Conservation (phyloP, 495 filamentous ascomycete species). For the Cudoniella acicularis region DNA sequence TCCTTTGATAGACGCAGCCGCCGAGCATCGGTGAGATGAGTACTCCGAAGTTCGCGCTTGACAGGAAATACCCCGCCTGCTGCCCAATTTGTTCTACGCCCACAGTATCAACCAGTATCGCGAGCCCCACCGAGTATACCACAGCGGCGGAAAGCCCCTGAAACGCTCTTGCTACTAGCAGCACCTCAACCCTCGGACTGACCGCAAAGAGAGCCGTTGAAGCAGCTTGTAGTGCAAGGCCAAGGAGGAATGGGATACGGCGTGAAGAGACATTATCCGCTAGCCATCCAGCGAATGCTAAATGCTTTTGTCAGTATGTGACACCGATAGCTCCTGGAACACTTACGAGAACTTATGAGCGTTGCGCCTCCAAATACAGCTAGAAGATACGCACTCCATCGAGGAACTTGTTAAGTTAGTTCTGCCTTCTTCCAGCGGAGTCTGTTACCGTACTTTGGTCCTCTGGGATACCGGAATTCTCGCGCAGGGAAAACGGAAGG, state of each 20-base stretch:
- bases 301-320: no score
- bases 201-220: background rate
- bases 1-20: constrained; percentile 53
- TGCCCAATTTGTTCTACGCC: background rate
- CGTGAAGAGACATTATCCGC: background rate
- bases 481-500: no score
- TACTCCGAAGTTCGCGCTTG: constrained; percentile 50
- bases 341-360: no score
- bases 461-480: no score
- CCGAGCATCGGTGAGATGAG: constrained; percentile 56
- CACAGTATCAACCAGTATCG: background rate
- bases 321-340: no score
- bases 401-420: no score
- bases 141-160: constrained; percentile 53
- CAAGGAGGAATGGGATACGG: background rate
- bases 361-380: no score
- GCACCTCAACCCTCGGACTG: background rate
- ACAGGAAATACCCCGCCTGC: constrained; percentile 38
- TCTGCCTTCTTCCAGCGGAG: no score
- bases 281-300: background rate
- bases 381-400: no score
- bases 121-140: constrained; percentile 43
- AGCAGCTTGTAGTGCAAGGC: background rate
- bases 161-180: background rate
- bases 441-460: no score